These are phyloP conservation scores for Talaromyces sp. DNA, from an alignment of 2,329 filamentous ascomycete genomes.

Conservation along the genomic window DNA sequence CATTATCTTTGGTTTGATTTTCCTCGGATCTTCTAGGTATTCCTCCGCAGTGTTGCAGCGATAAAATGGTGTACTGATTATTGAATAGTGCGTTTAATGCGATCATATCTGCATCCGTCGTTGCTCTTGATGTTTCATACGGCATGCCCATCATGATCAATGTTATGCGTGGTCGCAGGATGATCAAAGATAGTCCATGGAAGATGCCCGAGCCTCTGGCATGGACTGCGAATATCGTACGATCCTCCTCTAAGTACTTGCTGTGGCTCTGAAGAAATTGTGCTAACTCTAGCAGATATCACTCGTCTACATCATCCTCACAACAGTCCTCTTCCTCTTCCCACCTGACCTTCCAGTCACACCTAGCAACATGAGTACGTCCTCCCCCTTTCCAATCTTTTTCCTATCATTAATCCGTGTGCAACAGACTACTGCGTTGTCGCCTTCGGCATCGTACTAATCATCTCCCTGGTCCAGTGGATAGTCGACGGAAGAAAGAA, in stretches of 20 bases:
- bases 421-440: conserved; percentile 44
- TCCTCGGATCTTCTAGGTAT: conserved; percentile 57
- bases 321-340: conserved; percentile 71
- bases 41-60: neutral
- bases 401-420: neutral
- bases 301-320: conserved; percentile 64
- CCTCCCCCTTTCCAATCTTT: too few relatives aligned
- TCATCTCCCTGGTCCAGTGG: conserved; percentile 58
- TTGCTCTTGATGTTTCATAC: conserved; percentile 69
- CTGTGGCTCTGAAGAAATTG: neutral
- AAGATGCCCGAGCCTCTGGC: conserved; percentile 53
- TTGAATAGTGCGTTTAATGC: conserved; percentile 62
- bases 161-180: conserved; percentile 61
- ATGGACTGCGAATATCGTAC: conserved; percentile 58
- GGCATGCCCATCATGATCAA: conserved; percentile 71
- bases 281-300: conserved; percentile 44
- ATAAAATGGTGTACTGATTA: conserved; percentile 20
- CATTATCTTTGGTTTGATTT: conserved; percentile 66
- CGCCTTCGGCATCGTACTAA: conserved; percentile 56
- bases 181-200: conserved; percentile 61
- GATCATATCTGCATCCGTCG: conserved; percentile 67
- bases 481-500: conserved; percentile 60
- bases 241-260: conserved; percentile 15
- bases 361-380: conserved; percentile 64
- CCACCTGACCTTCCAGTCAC: conserved; percentile 65